A percentile compares a stretch with the other conserved stretches of the same genome.
Conservation (phyloP, 805 yeast genomes). For the Blastobotrys robertii region DNA sequence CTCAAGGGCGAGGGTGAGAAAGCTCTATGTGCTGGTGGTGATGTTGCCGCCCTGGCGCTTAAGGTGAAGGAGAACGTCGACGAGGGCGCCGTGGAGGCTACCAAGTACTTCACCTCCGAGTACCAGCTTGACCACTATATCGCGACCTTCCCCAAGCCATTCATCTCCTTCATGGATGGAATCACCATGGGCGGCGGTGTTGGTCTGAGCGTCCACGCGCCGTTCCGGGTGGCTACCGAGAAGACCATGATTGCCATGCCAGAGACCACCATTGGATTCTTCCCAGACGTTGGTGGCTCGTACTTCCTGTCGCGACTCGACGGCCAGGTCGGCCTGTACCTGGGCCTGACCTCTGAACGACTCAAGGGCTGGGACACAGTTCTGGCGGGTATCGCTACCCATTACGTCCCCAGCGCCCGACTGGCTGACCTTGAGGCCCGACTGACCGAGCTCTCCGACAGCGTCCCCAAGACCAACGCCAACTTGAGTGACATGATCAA, state of each 20-base stretch:
- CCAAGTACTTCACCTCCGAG: slow-evolving; percentile 66
- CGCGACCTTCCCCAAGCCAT: slow-evolving; percentile 79
- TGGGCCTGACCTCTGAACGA: slow-evolving; percentile 78
- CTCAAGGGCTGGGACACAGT: slow-evolving; percentile 74
- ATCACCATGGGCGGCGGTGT: slow-evolving; percentile 98
- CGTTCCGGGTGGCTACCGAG: slow-evolving; percentile 91
- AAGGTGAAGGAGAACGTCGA: slow-evolving; percentile 26
- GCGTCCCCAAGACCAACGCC: slow-evolving; percentile 17
- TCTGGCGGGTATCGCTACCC: slow-evolving; percentile 80
- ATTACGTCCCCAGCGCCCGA: slow-evolving; percentile 64
- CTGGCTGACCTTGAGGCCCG: slow-evolving; percentile 54
- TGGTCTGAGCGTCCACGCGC: slow-evolving; percentile 81
- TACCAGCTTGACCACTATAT: slow-evolving; percentile 71
- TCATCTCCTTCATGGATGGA: slow-evolving; percentile 80
- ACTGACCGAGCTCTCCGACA: slow-evolving; percentile 47
- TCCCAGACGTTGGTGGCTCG: slow-evolving; percentile 92
- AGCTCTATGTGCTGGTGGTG: slow-evolving; percentile 95
- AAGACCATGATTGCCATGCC: slow-evolving; percentile 94
- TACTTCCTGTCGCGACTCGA: slow-evolving; percentile 79
- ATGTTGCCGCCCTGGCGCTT: slow-evolving; percentile 68
- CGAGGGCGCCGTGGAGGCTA: slow-evolving; percentile 43
- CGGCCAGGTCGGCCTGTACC: slow-evolving; percentile 73
- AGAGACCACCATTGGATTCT: slow-evolving; percentile 91
- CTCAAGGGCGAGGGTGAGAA: slow-evolving; percentile 52
- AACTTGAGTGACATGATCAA: slow-evolving; percentile 52